Evolutionary conservation across 2,329 filamentous ascomycete genomes (phyloP), one percentile per base, ranked within the genome.

Genomic region (Cladophialophora exuberans): DNA sequence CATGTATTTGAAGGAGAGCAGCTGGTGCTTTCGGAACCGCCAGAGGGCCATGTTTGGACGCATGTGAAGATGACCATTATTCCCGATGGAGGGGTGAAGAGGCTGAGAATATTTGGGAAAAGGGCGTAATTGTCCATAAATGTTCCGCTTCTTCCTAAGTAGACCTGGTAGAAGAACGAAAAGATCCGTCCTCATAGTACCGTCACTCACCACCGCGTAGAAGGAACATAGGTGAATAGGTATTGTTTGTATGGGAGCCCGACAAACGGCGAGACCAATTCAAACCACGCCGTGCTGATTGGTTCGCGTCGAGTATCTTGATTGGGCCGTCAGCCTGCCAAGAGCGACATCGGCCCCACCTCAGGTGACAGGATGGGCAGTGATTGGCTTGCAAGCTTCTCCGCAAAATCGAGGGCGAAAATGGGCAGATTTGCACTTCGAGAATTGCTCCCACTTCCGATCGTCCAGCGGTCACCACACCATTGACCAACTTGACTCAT

Each of bases 21-120:
- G 39, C 62, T 75, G 43, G 62, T 61, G 7, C 62, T 41, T 6
- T 59, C 53, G 11, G 52, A 89, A 65, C 92, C 91, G 70, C 89
- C 89, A 36, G 89, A 84, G 88, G 20, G 82, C 83, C 79, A 77
- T 68, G 74, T 78, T 2, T 88, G 90, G 66, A 90, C 88, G 10
- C 91, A 94, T 73, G 85, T 92, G 18, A 97, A 96, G 80, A 78
- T 97, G 69, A 88, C 90, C 28, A 94, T 97, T 69, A 90, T 96
- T 64, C 93, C 93, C 0, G 92, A 97, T 72, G 92, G 93, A 28
- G 92, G 93, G 20, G 88, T 97, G 2, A 96, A 96, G 83, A 79
- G 92, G 61, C 81, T 97, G 62, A 83, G 90, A 41, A 84, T 93
- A 1, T 85, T 89, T 70, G 89, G 87, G 2, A 84, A 80, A 67